Conservation (phyloP, 331 rosid species). For the Phaseolus coccineus region DNA sequence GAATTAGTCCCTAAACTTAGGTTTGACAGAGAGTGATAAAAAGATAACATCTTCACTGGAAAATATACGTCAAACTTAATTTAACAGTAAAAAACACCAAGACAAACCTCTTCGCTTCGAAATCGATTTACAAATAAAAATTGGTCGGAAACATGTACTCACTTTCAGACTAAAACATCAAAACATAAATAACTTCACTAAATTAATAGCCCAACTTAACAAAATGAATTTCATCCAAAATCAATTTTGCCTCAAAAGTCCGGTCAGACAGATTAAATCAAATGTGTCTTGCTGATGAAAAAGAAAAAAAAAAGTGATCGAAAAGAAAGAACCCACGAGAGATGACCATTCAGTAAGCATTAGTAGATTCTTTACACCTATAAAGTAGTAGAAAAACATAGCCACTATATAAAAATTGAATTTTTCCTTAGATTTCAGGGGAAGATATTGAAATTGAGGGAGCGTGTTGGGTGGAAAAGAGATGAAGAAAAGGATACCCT, state of each 20-base stretch:
- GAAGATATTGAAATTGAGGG: not conserved
- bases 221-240: no score
- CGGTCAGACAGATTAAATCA: no score
- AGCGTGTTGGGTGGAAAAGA: not conserved
- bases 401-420: not conserved
- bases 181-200: no score
- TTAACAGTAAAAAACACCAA: not conserved
- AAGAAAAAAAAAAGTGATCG: no score
- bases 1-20: not conserved
- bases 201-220: no score
- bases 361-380: not conserved
- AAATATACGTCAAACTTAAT: not conserved
- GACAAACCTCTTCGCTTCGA: no score
- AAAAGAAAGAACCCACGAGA: no score
- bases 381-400: not conserved
- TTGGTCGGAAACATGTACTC: not conserved
- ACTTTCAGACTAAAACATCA: not conserved
- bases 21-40: not conserved
- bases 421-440: not conserved
- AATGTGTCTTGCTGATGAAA: no score
- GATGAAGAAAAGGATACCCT: constrained; percentile 45
- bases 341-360: not conserved
- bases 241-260: no score
- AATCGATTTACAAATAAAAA: no score
- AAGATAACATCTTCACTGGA: not conserved